A percentile compares a stretch with the other conserved stretches of the same genome.
Conservation (phyloP, 495 filamentous ascomycete species). For the Penicillium ochrochloron region DNA sequence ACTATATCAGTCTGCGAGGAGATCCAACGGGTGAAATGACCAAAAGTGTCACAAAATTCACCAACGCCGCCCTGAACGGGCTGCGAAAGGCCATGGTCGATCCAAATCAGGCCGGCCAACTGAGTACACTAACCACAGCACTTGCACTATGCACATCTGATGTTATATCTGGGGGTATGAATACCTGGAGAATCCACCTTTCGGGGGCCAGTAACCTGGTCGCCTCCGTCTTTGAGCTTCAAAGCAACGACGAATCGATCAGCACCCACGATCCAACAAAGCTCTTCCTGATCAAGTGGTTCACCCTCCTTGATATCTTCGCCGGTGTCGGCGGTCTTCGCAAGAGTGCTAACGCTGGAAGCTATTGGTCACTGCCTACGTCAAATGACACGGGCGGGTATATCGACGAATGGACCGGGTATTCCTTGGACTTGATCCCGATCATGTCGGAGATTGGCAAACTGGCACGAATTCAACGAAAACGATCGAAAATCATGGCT, state of each 20-base stretch:
- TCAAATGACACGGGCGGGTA: slow-evolving; percentile 13
- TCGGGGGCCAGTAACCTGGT: slow-evolving; percentile 15
- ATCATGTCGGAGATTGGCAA: slow-evolving; percentile 13
- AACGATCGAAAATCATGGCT: background rate
- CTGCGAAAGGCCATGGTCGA: slow-evolving; percentile 12
- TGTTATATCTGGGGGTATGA: slow-evolving; percentile 16
- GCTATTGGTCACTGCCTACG: slow-evolving; percentile 11
- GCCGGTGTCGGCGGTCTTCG: slow-evolving; percentile 14
- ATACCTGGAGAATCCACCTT: slow-evolving; percentile 15
- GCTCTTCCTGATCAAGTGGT: slow-evolving; percentile 17
- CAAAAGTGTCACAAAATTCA: slow-evolving; percentile 13
- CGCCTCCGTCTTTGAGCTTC: slow-evolving; percentile 6
- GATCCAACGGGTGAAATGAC: slow-evolving; percentile 6
- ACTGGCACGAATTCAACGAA: slow-evolving; percentile 5
- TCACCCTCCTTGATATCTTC: slow-evolving; percentile 15
- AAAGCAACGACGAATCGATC: slow-evolving; percentile 2
- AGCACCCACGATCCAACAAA: background rate
- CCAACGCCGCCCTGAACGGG: slow-evolving; percentile 12
- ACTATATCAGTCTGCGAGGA: slow-evolving; percentile 12
- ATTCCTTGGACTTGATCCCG: slow-evolving; percentile 14
- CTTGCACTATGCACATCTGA: slow-evolving; percentile 18
- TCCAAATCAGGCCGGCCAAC: slow-evolving; percentile 13
- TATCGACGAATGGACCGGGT: slow-evolving; percentile 19
- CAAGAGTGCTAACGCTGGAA: slow-evolving; percentile 10
- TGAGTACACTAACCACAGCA: slow-evolving; percentile 13